Evolutionary conservation across 2,329 filamentous ascomycete species (phyloP).

Genomic region (Rhynchosporium secalis): DNA sequence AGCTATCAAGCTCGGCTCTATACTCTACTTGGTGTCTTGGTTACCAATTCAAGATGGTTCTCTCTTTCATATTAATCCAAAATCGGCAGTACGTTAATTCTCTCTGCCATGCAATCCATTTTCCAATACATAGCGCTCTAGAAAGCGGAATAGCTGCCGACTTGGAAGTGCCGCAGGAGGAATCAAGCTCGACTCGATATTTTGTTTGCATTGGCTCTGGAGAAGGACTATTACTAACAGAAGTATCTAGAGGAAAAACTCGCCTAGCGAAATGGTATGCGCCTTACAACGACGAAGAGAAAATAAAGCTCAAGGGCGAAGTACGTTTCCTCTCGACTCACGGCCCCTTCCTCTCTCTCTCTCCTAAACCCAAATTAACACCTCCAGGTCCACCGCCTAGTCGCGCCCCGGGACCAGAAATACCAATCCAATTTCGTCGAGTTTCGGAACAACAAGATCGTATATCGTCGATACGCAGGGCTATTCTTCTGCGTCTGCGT

Average conservation of each 20-base stretch:
- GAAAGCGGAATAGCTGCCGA: not conserved
- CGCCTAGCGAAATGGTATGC: conserved; percentile 98
- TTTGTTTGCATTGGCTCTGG: not conserved
- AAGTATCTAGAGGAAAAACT: conserved; percentile 79
- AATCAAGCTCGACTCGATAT: not conserved
- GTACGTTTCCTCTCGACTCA: conserved; percentile 46
- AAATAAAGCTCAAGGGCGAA: conserved; percentile 98
- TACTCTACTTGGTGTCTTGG: not conserved
- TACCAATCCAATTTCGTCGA: conserved; percentile 99
- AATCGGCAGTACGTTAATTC: conserved; percentile 70
- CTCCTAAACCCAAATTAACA: conserved; percentile 6
- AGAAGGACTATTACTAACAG: conserved; percentile 20
- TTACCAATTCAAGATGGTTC: conserved; percentile 47
- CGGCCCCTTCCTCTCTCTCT: not conserved
- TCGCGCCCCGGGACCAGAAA: conserved; percentile 96
- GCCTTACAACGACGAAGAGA: conserved; percentile 97
- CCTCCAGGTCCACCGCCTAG: conserved; percentile 86
- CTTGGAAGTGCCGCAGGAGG: not conserved
- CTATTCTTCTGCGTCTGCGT: conserved; percentile 99
- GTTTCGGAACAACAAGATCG: conserved; percentile 89
- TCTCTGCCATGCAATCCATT: conserved; percentile 1
- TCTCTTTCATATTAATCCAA: conserved; percentile 88
- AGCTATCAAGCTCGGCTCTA: not conserved
- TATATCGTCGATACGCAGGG: conserved; percentile 95
- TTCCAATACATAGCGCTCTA: not conserved